A percentile compares a stretch with the other conserved stretches of the same genome.
These are phyloP conservation scores for Talaromyces atroroseus DNA, from an alignment of 2,329 filamentous ascomycete species.

Conservation along the genomic window DNA sequence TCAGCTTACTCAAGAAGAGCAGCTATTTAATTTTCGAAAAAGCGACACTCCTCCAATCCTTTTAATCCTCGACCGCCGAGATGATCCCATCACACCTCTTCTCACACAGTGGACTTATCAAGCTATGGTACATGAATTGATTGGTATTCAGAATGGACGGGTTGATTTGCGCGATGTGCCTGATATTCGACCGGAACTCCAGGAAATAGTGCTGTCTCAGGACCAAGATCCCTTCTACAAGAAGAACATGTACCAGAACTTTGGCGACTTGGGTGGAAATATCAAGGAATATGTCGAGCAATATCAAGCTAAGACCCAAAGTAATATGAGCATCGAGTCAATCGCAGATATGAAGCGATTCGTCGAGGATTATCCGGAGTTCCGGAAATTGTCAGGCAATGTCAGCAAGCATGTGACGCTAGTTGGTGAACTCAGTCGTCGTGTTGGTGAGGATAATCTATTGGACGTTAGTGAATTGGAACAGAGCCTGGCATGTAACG, in stretches of 20 bases:
- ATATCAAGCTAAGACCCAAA: constrained; percentile 97
- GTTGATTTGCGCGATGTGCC: constrained; percentile 81
- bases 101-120: constrained; percentile 99
- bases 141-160: constrained; percentile 91
- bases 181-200: constrained; percentile 78
- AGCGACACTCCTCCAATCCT: constrained; percentile 92
- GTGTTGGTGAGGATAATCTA: constrained; percentile 77
- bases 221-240: constrained; percentile 99
- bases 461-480: constrained; percentile 97
- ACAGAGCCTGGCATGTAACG: constrained; percentile 93
- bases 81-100: constrained; percentile 90
- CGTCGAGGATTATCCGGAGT: constrained; percentile 97
- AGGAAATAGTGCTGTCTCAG: constrained; percentile 89
- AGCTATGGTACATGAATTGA: constrained; percentile 96
- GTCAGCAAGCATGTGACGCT: constrained; percentile 98
- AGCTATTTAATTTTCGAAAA: constrained; percentile 92
- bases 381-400: constrained; percentile 92
- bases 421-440: constrained; percentile 84
- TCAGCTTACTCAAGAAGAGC: constrained; percentile 89
- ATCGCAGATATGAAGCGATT: constrained; percentile 99
- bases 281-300: constrained; percentile 99
- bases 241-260: constrained; percentile 99
- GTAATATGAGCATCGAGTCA: constrained; percentile 90
- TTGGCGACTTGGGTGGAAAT: constrained; percentile 88
- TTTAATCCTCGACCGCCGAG: constrained; percentile 81